These are phyloP conservation scores for Leccinum griseonigrum DNA, from an alignment of 1,284 basidiomycete genomes.

Conservation along the genomic window DNA sequence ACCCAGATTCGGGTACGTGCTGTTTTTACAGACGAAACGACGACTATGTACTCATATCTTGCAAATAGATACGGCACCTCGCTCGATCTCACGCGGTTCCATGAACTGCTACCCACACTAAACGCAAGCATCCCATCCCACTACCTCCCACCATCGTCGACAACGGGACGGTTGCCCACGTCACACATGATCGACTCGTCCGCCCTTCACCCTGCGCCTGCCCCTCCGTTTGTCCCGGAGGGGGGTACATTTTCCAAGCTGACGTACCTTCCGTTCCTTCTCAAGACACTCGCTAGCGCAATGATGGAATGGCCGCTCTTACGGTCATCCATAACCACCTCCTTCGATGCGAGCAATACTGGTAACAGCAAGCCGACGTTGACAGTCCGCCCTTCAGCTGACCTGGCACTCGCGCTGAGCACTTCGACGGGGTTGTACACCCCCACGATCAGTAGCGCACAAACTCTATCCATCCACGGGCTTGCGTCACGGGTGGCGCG, in stretches of 20 bases:
- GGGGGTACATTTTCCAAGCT: conserved; percentile 59
- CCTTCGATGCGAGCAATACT: conserved; percentile 16
- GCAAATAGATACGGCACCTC: conserved; percentile 69
- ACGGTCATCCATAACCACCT: conserved; percentile 64
- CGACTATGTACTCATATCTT: conserved; percentile 2
- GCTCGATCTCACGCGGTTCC: conserved; percentile 78
- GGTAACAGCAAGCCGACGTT: conserved; percentile 53
- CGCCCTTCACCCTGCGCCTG: conserved; percentile 43
- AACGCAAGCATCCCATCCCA: conserved; percentile 69
- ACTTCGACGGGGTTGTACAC: conserved; percentile 88
- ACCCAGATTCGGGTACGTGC: conserved; percentile 70
- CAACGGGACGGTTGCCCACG: conserved; percentile 35
- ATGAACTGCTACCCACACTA: conserved; percentile 68
- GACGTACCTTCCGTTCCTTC: conserved; percentile 82
- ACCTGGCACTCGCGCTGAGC: conserved; percentile 75
- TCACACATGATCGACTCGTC: conserved; percentile 48
- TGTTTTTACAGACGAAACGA: background rate
- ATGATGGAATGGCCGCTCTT: conserved; percentile 86
- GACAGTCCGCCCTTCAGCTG: conserved; percentile 66
- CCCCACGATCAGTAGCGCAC: conserved; percentile 70
- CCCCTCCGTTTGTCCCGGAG: conserved; percentile 39
- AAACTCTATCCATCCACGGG: conserved; percentile 59
- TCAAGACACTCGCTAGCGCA: conserved; percentile 81
- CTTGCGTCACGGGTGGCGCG: conserved; percentile 65
- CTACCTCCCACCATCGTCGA: conserved; percentile 40